Conservation (phyloP, 768 basidiomycete genomes). For the Serendipita vermifera region DNA sequence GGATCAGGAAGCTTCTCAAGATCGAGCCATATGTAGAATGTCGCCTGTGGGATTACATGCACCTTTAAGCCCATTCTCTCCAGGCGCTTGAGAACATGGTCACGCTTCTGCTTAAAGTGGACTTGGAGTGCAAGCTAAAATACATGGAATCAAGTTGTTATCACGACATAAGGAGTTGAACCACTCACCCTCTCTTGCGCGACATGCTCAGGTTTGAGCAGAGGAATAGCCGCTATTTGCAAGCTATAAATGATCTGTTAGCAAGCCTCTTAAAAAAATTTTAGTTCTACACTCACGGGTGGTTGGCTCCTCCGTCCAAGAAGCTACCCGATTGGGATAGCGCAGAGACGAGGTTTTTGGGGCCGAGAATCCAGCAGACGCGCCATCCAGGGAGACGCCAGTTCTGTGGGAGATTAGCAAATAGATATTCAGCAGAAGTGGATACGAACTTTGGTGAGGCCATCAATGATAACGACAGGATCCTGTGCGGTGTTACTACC, state of each 20-base stretch:
- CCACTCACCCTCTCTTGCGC: constrained; percentile 57
- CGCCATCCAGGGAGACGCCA: constrained; percentile 95
- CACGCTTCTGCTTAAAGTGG: constrained; percentile 84
- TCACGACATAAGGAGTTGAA: no score
- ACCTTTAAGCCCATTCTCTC: constrained; percentile 67
- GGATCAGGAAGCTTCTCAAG: constrained; percentile 66
- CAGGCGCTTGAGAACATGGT: constrained; percentile 76
- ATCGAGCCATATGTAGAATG: constrained; percentile 94
- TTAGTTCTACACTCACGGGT: constrained; percentile 46
- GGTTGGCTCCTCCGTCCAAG: constrained; percentile 89
- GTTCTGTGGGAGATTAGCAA: constrained; percentile 42
- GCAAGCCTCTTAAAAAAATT: background rate
- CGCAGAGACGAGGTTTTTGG: constrained; percentile 76
- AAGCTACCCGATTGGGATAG: constrained; percentile 89
- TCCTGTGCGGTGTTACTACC: constrained; percentile 33
- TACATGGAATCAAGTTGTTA: background rate
- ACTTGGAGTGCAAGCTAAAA: constrained; percentile 65
- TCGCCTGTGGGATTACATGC: constrained; percentile 58
- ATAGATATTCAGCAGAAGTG: constrained; percentile 13
- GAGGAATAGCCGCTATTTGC: constrained; percentile 76
- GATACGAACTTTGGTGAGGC: constrained; percentile 65
- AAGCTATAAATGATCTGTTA: constrained; percentile 32
- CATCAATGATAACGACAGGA: constrained; percentile 74
- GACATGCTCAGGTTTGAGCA: constrained; percentile 62
- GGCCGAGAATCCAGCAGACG: constrained; percentile 79